These are phyloP conservation scores for Fusarium keratoplasticum DNA, from an alignment of 2,329 filamentous ascomycete genomes.

Conservation along the genomic window DNA sequence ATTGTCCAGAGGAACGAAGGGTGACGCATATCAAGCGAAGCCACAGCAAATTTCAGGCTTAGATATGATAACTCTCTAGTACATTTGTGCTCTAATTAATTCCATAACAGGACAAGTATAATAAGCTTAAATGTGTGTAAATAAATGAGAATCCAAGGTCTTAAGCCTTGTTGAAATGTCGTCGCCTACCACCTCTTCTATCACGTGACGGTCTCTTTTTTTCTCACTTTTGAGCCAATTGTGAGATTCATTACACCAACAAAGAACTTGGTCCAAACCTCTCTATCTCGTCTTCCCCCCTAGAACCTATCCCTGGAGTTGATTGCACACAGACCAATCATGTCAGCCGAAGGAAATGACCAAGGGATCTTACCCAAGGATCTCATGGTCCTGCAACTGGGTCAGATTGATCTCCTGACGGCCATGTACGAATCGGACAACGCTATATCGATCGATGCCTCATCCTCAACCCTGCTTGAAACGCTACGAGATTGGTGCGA, in stretches of 20 bases:
- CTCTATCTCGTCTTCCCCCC: background rate
- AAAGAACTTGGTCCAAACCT: background rate
- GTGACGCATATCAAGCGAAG: too few species aligned
- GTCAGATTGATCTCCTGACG: conserved; percentile 62
- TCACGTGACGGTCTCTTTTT: background rate
- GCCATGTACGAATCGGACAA: conserved; percentile 62
- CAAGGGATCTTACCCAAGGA: conserved; percentile 51
- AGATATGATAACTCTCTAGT: too few species aligned
- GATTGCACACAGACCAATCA: background rate
- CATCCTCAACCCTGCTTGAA: conserved; percentile 28
- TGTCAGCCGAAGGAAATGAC: background rate
- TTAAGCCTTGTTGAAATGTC: background rate
- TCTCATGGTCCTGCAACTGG: conserved; percentile 60
- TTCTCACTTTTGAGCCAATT: background rate
- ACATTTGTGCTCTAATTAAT: too few species aligned
- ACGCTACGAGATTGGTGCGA: conserved; percentile 40
- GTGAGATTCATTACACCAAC: background rate
- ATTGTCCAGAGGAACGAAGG: too few species aligned
- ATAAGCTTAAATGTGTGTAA: too few species aligned
- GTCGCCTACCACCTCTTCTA: background rate
- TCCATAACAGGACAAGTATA: too few species aligned
- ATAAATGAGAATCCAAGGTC: background rate
- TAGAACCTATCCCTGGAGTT: rapidly evolving
- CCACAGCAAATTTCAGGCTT: too few species aligned
- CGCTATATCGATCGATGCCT: conserved; percentile 46